These are phyloP conservation scores for Aureobasidium leucospermi DNA, from an alignment of 2,329 filamentous ascomycete species.

Conservation along the genomic window DNA sequence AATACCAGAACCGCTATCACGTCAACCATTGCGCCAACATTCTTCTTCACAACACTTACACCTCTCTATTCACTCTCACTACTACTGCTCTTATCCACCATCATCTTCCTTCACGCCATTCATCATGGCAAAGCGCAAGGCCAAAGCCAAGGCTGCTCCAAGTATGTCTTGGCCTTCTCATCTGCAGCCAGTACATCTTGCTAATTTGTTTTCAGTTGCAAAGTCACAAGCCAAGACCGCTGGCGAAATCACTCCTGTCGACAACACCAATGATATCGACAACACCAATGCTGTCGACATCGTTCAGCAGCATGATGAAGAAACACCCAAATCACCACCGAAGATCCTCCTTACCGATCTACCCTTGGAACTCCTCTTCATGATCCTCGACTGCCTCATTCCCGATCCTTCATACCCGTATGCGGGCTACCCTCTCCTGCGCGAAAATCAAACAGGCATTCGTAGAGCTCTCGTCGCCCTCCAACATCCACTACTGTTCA, in stretches of 20 bases:
- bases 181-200: not conserved
- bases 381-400: not conserved
- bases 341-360: not conserved
- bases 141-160: not conserved
- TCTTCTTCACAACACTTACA: not conserved
- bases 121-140: not conserved
- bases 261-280: too few species aligned
- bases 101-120: not conserved
- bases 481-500: not conserved
- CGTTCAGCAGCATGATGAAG: not conserved
- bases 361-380: not conserved
- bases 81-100: not conserved
- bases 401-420: not conserved
- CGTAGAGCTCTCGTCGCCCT: not conserved
- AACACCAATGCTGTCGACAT: too few species aligned
- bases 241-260: not conserved
- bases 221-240: not conserved
- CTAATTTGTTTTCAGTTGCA: not conserved
- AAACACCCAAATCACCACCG: not conserved
- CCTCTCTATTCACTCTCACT: too few species aligned
- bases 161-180: not conserved
- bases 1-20: too few species aligned
- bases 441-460: not conserved
- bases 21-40: too few species aligned
- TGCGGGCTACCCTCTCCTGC: not conserved